Evolutionary conservation across 345 rosid species (phyloP).

Genomic region (Toxicodendron radicans): DNA sequence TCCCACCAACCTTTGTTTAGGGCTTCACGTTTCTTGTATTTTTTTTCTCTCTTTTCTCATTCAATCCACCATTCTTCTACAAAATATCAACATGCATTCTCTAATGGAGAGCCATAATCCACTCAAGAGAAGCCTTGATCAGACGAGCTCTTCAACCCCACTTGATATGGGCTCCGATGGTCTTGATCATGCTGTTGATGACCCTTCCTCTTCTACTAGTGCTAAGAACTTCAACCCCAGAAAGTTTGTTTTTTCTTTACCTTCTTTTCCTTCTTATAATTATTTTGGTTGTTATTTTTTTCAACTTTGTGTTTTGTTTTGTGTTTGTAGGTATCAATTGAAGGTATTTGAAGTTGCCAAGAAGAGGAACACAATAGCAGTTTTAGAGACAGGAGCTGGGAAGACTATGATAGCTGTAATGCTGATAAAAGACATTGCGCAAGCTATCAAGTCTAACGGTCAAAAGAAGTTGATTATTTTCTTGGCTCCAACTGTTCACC

Average conservation of each 20-base stretch:
- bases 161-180: constrained; percentile 14
- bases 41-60: neutral
- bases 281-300: constrained; percentile 1
- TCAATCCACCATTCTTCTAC: neutral
- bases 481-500: constrained; percentile 82
- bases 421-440: constrained; percentile 52
- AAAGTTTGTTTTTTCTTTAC: constrained; percentile 26
- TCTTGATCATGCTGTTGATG: constrained; percentile 10
- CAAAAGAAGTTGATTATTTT: constrained; percentile 54
- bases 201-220: constrained; percentile 3
- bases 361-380: constrained; percentile 72
- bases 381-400: constrained; percentile 68
- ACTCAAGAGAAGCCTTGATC: constrained; percentile 48
- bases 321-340: constrained; percentile 52
- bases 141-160: constrained; percentile 32
- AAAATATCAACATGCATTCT: constrained; percentile 26
- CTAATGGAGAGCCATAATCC: constrained; percentile 25
- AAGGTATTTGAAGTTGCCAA: constrained; percentile 64
- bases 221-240: constrained; percentile 35
- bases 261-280: constrained; percentile 1
- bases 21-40: constrained; percentile 24
- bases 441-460: constrained; percentile 34
- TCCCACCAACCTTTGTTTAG: neutral
- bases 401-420: constrained; percentile 66
- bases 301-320: neutral